These are phyloP conservation scores for Exophiala sp. DNA, from an alignment of 2,329 filamentous ascomycete species.

Conservation along the genomic window DNA sequence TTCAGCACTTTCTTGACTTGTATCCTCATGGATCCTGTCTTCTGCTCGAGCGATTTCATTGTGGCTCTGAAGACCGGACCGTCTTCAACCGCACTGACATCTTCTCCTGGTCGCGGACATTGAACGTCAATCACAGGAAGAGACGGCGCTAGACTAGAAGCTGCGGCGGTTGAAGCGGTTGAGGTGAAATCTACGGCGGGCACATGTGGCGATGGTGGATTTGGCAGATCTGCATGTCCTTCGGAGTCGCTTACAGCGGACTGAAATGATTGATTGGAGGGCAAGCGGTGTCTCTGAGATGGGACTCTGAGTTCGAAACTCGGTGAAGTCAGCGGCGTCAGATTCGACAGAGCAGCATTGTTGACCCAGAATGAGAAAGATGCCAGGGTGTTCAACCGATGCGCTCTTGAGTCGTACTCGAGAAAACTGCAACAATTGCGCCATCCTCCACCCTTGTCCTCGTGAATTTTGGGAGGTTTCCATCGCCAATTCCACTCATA, in stretches of 20 bases:
- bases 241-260: conserved; percentile 75
- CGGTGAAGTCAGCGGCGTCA: conserved; percentile 65
- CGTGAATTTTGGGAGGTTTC: conserved; percentile 77
- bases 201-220: conserved; percentile 32
- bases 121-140: conserved; percentile 79
- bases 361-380: conserved; percentile 96
- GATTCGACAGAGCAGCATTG: conserved; percentile 50
- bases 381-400: conserved; percentile 80
- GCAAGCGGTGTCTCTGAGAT: conserved; percentile 67
- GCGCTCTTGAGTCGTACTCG: conserved; percentile 91
- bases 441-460: conserved; percentile 89
- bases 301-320: conserved; percentile 70
- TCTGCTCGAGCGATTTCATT: conserved; percentile 93
- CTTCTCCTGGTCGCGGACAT: conserved; percentile 79
- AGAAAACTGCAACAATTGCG: conserved; percentile 95
- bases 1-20: conserved; percentile 97
- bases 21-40: conserved; percentile 87
- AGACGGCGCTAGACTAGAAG: conserved; percentile 25
- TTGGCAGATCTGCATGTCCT: conserved; percentile 36
- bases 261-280: conserved; percentile 82
- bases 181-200: conserved; percentile 28
- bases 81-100: conserved; percentile 81
- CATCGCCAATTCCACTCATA: conserved; percentile 98
- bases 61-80: conserved; percentile 94
- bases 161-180: conserved; percentile 29